These are phyloP conservation scores for Xylariaceae sp. DNA, from an alignment of 2,329 filamentous ascomycete species.

Conservation along the genomic window DNA sequence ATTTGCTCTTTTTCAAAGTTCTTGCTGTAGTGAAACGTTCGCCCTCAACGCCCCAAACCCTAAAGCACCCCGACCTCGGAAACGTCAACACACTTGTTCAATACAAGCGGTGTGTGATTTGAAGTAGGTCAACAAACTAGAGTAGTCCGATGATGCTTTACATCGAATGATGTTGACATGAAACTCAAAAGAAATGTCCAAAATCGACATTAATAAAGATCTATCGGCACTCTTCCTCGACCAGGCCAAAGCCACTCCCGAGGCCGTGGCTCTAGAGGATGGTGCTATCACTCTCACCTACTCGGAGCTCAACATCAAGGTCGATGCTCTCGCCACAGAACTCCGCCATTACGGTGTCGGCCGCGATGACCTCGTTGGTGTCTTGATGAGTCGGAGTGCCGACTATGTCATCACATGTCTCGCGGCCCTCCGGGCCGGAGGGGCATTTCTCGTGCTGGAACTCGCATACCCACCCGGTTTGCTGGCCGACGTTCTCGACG, in stretches of 20 bases:
- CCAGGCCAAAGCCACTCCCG: slow-evolving; percentile 65
- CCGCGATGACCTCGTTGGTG: slow-evolving; percentile 70
- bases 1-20: no score
- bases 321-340: slow-evolving; percentile 59
- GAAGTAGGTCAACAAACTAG: no score
- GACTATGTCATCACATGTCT: slow-evolving; percentile 77
- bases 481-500: slow-evolving; percentile 71
- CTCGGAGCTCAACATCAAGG: slow-evolving; percentile 64
- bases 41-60: no score
- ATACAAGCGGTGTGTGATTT: no score
- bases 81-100: no score
- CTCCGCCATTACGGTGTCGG: slow-evolving; percentile 66
- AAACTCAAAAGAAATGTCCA: no score
- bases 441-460: slow-evolving; percentile 76
- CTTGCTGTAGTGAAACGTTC: no score
- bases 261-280: slow-evolving; percentile 70
- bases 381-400: slow-evolving; percentile 70
- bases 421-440: slow-evolving; percentile 72
- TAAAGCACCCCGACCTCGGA: no score
- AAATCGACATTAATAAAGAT: slow-evolving; percentile 69
- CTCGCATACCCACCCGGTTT: slow-evolving; percentile 72
- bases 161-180: no score
- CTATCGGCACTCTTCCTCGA: slow-evolving; percentile 66
- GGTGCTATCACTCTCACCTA: slow-evolving; percentile 66
- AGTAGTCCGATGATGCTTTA: no score